Percentiles rank a stretch among this genome's conserved stretches.
Conservation (phyloP, 192 early-diverging fungal genomes). For the Coemansia sp. region DNA sequence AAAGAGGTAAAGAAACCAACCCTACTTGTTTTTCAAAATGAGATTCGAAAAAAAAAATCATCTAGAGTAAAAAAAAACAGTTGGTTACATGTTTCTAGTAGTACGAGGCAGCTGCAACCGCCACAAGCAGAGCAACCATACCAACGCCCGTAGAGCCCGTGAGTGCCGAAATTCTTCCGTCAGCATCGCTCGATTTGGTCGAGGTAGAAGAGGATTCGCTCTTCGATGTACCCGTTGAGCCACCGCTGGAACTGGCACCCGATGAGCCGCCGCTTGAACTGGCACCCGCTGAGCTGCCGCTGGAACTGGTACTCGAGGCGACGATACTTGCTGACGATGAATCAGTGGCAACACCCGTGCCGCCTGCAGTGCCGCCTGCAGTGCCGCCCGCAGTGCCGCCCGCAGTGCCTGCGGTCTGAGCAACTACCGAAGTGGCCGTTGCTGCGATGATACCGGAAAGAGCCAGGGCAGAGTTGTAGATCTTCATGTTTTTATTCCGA, state of each 20-base stretch:
- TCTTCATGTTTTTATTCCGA: neutral
- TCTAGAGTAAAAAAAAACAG: too few species aligned
- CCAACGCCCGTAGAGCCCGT: conserved; percentile 6
- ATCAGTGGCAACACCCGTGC: neutral
- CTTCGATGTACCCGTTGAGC: neutral
- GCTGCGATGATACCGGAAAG: neutral
- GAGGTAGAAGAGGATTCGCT: neutral
- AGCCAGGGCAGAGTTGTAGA: neutral
- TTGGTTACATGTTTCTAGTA: neutral
- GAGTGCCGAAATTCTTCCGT: neutral
- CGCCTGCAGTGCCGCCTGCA: neutral
- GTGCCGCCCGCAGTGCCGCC: neutral
- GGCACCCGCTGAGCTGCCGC: too few species aligned
- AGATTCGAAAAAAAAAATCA: too few species aligned
- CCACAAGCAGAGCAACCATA: neutral
- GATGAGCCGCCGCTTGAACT: too few species aligned
- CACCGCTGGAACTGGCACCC: too few species aligned
- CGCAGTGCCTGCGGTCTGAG: neutral
- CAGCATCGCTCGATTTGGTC: neutral
- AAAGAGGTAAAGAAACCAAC: too few species aligned
- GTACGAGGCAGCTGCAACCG: conserved; percentile 7
- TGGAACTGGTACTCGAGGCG: too few species aligned
- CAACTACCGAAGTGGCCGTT: neutral
- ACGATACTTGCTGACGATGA: neutral
- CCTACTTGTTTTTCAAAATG: too few species aligned